Evolutionary conservation across 768 basidiomycete species (phyloP), one percentile per base, ranked within the genome.

Genomic region (Mycena leptocephala): DNA sequence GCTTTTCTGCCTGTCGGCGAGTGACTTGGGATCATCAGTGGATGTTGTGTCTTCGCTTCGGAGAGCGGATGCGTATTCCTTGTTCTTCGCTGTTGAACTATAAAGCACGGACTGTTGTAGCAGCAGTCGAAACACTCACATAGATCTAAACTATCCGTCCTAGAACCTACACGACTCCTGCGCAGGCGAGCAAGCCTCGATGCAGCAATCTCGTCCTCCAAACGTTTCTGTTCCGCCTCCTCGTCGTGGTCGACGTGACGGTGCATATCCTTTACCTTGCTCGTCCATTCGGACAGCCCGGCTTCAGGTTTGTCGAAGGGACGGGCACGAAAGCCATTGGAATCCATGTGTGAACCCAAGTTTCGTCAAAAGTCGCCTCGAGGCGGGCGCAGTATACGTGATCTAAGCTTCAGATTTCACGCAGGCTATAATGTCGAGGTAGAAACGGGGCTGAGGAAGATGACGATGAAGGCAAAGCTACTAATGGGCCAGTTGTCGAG

Each of bases 171-270:
- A 64, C 86, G 87, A 81, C 89, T 91, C 70, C 91, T 84, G 33
- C 90, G 86, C 56, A 88, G 84, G 41, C 91, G 87, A 16, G 90
- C 90, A 62, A 87, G 82, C 59, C 91, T 83, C 32, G 90, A 89
- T n/a, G 90, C 88, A 64, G 88, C 87, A 74, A 96, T 92, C 79
- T 92, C 92, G 71, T 91, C 89, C 80, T 91, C 90, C 2, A 96
- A 88, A 69, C 92, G 88, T 63, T 89, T 90, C 81, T 95, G 92
- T 79, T 96, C 95, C 8, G 89, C 91, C 81, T 95, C 95, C 72
- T 95, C 95, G 76, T 95, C 93, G 18, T 93, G 92, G 76, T 96
- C 95, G 30, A 95, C 93, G 79, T 95, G 94, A 74, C 92, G 90
- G 82, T 96, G 95, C 83, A 96, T 85, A 20, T 92, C 94, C 82